phyloP scores from a whole-genome alignment of 169 alveolate species.

The Eimeria nieschulzi region DNA sequence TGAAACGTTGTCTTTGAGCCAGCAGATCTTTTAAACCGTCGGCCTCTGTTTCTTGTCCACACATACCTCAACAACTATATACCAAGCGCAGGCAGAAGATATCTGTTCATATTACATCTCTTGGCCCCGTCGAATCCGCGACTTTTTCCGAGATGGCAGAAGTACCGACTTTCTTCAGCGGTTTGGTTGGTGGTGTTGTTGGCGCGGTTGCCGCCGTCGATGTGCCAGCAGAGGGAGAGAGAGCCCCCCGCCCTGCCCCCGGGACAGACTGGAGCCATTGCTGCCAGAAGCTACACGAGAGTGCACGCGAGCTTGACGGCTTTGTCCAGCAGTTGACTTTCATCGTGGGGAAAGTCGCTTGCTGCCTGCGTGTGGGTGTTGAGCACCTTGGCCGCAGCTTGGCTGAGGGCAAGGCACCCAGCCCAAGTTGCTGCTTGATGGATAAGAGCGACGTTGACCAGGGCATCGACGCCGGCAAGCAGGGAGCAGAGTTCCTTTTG shows the following conservation, averaged over 20 bases:
- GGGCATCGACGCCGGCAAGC: constrained; percentile 23
- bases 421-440: not conserved
- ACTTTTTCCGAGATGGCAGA: constrained; percentile 9
- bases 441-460: not conserved
- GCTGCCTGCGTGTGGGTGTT: constrained; percentile 23
- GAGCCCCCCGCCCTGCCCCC: constrained; percentile 27
- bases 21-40: too few relatives aligned
- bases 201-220: constrained; percentile 15
- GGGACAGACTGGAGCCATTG: not conserved
- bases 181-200: constrained; percentile 12
- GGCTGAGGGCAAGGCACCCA: constrained; percentile 5
- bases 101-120: not conserved
- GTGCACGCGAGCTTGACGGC: constrained; percentile 30
- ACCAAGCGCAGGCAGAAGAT: not conserved
- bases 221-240: constrained; percentile 3
- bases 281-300: not conserved
- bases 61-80: too few relatives aligned
- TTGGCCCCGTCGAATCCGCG: not conserved
- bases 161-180: constrained; percentile 23
- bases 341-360: not conserved
- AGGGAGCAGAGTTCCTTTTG: constrained; percentile 8
- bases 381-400: constrained; percentile 12
- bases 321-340: constrained; percentile 18
- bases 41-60: too few relatives aligned
- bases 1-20: too few relatives aligned